Evolutionary conservation across 345 rosid species (phyloP).

Genomic region (Eutrema yunnanense): DNA sequence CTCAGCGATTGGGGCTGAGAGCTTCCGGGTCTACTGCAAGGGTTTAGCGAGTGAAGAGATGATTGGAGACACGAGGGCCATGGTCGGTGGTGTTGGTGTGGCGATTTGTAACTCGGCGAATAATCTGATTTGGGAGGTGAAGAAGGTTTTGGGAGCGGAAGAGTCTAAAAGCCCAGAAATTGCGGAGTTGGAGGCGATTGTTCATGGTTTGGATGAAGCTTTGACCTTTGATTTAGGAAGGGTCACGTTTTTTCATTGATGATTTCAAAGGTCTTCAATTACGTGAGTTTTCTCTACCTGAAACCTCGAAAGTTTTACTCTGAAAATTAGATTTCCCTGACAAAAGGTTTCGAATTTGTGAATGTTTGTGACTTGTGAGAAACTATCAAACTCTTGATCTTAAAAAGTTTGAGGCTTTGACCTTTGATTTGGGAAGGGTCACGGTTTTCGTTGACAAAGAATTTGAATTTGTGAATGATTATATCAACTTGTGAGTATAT

Average conservation of each 20-base stretch:
- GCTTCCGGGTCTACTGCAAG: constrained; percentile 27
- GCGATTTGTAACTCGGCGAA: constrained; percentile 42
- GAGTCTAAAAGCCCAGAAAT: constrained; percentile 27
- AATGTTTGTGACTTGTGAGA: not conserved
- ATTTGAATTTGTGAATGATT: not conserved
- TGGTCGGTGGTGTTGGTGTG: constrained; percentile 46
- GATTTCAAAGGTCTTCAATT: constrained; percentile 38
- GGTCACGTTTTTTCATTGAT: constrained; percentile 32
- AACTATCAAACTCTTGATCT: not conserved
- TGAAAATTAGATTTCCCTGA: not conserved
- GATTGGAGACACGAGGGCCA: constrained; percentile 24
- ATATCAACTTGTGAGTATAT: not conserved
- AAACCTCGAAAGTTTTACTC: not conserved
- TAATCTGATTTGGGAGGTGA: constrained; percentile 43
- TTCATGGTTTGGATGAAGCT: constrained; percentile 64
- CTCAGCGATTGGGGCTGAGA: not conserved
- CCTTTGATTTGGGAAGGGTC: constrained; percentile 47
- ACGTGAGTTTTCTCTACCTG: constrained; percentile 35
- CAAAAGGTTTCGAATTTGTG: not conserved
- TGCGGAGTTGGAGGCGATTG: constrained; percentile 47
- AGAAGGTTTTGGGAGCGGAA: constrained; percentile 28
- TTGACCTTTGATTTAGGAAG: constrained; percentile 49
- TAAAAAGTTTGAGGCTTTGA: constrained; percentile 35
- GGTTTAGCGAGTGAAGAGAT: constrained; percentile 44
- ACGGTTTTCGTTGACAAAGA: not conserved